Evolutionary conservation across 2,329 filamentous ascomycete species (phyloP).

Genomic region (Paecilomyces dactylethromorphus): DNA sequence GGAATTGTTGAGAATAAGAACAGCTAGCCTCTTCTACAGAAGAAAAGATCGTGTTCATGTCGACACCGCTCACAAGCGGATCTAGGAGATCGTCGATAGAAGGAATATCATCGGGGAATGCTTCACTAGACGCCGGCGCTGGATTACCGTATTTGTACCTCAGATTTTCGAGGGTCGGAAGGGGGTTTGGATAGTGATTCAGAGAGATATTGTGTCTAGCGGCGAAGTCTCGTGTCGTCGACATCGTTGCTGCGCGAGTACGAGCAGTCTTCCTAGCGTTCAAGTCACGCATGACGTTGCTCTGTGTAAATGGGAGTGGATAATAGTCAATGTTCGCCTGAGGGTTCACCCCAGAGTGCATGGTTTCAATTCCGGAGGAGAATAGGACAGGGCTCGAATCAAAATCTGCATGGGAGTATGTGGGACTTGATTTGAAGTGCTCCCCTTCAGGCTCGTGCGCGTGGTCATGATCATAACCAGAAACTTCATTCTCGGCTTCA

Average conservation of each 20-base stretch:
- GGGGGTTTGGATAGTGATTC: background rate
- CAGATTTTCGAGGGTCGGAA: background rate
- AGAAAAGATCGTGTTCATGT: constrained; percentile 9
- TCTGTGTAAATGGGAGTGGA: background rate
- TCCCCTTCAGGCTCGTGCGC: background rate
- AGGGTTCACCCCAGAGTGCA: background rate
- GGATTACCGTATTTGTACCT: background rate
- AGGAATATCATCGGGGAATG: background rate
- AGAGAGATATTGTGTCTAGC: background rate
- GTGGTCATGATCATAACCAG: background rate
- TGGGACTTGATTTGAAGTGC: background rate
- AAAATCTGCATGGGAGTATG: background rate
- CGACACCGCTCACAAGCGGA: constrained; percentile 2
- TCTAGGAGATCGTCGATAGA: constrained; percentile 4
- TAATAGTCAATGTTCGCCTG: background rate
- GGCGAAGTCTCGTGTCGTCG: background rate
- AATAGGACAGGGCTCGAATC: background rate
- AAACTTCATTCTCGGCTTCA: background rate
- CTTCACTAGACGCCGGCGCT: background rate
- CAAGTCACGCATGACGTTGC: background rate
- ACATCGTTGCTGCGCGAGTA: background rate
- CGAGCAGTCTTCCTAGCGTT: background rate
- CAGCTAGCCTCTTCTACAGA: constrained; percentile 14
- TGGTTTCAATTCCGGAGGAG: background rate
- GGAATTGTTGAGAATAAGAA: background rate